Conservation (phyloP, 1,284 basidiomycete genomes). For the Thelephora terrestris region DNA sequence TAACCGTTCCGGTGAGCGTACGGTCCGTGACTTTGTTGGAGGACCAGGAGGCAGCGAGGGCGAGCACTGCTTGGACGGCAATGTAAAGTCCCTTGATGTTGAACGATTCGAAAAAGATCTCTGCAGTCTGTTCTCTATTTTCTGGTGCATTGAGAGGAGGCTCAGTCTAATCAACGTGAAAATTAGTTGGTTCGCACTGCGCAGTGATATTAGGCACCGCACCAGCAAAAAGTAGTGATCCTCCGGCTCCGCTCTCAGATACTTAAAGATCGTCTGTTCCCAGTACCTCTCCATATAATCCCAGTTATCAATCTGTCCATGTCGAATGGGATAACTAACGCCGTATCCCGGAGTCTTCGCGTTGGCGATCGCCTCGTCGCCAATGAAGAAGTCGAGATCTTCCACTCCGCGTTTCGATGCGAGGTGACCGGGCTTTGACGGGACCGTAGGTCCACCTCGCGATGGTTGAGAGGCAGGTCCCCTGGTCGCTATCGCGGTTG, state of each 20-base stretch:
- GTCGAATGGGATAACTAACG: conserved; percentile 93
- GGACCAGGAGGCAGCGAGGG: conserved; percentile 96
- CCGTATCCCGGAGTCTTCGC: conserved; percentile 86
- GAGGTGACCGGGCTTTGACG: conserved; percentile 83
- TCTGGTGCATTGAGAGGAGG: conserved; percentile 97
- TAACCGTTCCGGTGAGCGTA: conserved; percentile 94
- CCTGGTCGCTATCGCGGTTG: conserved; percentile 90
- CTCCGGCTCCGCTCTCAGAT: conserved; percentile 95
- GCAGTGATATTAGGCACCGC: conserved; percentile 24
- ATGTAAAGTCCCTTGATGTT: conserved; percentile 98
- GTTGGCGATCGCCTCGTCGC: conserved; percentile 94
- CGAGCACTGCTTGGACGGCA: conserved; percentile 98
- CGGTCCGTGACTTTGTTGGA: conserved; percentile 89
- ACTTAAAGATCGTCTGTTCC: conserved; percentile 99
- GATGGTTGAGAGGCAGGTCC: conserved; percentile 53
- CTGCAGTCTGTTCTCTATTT: conserved; percentile 98
- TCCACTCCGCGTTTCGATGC: conserved; percentile 97
- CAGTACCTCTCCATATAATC: conserved; percentile 99
- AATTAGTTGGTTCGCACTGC: conserved; percentile 4
- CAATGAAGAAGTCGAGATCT: conserved; percentile 99
- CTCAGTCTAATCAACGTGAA: conserved; percentile 62
- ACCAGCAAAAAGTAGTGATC: conserved; percentile 98
- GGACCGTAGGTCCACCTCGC: conserved; percentile 60
- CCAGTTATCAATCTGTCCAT: conserved; percentile 99
- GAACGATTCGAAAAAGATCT: conserved; percentile 99